phyloP scores from a whole-genome alignment of 441 rosid species.

The Omphalea diandra region DNA sequence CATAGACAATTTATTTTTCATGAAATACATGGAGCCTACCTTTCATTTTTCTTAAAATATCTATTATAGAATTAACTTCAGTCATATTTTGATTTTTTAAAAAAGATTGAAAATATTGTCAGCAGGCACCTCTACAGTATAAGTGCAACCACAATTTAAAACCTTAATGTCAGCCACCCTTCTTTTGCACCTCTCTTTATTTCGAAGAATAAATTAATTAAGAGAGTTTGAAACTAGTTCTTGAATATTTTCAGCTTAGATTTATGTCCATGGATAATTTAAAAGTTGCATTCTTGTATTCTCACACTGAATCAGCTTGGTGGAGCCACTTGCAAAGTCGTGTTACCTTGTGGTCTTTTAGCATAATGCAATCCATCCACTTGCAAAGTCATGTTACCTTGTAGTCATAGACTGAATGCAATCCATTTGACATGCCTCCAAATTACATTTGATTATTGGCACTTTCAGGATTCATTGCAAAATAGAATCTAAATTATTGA shows the following conservation, averaged over 20 bases:
- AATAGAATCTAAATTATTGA: background rate
- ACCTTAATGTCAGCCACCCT: background rate
- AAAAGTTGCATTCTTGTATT: background rate
- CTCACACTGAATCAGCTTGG: background rate
- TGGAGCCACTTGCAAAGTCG: background rate
- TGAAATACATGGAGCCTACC: no score
- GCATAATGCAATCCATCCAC: background rate
- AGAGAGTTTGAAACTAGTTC: background rate
- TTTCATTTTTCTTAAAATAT: no score
- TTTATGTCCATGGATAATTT: background rate
- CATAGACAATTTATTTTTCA: no score
- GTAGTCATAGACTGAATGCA: background rate
- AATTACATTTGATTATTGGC: conserved; percentile 3
- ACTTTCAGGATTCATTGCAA: background rate
- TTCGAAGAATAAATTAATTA: background rate
- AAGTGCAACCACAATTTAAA: no score
- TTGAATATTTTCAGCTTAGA: conserved; percentile 1
- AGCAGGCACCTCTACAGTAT: no score
- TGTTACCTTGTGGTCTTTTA: no score
- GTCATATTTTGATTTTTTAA: no score
- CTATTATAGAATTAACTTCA: no score
- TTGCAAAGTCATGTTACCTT: background rate
- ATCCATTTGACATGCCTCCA: background rate
- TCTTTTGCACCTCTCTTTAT: background rate
- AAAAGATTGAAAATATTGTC: no score